These are phyloP conservation scores for Cercospora janseana DNA, from an alignment of 2,329 filamentous ascomycete species.

Conservation along the genomic window DNA sequence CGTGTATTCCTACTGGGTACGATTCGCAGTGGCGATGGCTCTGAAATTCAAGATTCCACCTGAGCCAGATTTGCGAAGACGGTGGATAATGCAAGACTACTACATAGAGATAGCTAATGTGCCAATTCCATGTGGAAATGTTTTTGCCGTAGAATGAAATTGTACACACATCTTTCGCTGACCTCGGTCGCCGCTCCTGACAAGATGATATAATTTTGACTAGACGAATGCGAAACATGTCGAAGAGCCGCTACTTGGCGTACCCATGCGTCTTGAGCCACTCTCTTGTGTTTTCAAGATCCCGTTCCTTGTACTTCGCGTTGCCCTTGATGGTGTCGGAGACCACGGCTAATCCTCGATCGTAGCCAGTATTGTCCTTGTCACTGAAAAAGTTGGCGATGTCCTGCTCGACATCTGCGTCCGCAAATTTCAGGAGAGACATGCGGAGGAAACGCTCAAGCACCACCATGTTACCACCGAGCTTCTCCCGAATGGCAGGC, in stretches of 20 bases:
- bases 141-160: no score
- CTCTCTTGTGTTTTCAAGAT: constrained; percentile 68
- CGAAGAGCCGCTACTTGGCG: constrained; percentile 39
- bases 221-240: no score
- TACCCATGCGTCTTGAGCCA: constrained; percentile 71
- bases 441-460: constrained; percentile 84
- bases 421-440: constrained; percentile 74
- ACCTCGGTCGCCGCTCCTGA: no score
- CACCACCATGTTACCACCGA: constrained; percentile 79
- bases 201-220: no score
- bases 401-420: constrained; percentile 66
- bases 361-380: constrained; percentile 83
- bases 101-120: no score
- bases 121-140: no score
- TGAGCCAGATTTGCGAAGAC: no score
- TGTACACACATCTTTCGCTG: no score
- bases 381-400: constrained; percentile 80
- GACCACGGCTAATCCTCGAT: constrained; percentile 80
- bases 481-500: constrained; percentile 66
- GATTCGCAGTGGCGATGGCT: no score
- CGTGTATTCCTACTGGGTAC: no score
- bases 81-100: no score
- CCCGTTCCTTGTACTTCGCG: constrained; percentile 77
- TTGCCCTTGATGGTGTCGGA: constrained; percentile 82
- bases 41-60: no score